phyloP scores from a whole-genome alignment of 1,284 basidiomycete species.

The Heterobasidion parviporum region DNA sequence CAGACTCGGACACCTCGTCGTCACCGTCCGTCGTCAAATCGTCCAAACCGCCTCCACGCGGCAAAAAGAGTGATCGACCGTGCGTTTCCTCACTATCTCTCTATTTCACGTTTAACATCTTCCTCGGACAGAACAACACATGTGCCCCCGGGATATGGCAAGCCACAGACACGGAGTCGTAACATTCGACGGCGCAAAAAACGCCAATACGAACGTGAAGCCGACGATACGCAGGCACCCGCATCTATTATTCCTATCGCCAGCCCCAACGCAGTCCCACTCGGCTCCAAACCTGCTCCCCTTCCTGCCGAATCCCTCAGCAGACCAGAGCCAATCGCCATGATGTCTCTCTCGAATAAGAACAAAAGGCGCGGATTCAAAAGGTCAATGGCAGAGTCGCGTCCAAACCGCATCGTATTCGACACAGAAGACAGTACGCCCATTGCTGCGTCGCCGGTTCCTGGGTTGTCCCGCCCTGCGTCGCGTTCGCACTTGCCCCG shows the following conservation, averaged over 20 bases:
- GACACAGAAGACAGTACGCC: slow-evolving; percentile 5
- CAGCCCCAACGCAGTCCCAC: slow-evolving; percentile 28
- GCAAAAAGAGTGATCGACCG: background rate
- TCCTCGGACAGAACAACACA: slow-evolving; percentile 4
- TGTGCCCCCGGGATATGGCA: slow-evolving; percentile 60
- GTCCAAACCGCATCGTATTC: slow-evolving; percentile 58
- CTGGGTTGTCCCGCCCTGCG: no score
- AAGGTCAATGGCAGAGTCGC: slow-evolving; percentile 34
- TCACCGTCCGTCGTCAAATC: background rate
- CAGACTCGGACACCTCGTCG: slow-evolving; percentile 15
- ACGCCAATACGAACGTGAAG: slow-evolving; percentile 25
- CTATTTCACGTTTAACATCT: background rate
- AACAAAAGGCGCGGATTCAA: slow-evolving; percentile 68
- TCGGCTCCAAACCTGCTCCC: slow-evolving; percentile 11
- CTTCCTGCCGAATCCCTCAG: background rate
- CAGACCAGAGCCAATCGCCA: slow-evolving; percentile 24
- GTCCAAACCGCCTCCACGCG: background rate
- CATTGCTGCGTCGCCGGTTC: background rate
- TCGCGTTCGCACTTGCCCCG: slow-evolving; percentile 19
- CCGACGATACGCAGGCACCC: slow-evolving; percentile 7
- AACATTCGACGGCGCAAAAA: slow-evolving; percentile 52
- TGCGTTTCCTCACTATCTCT: slow-evolving; percentile 4
- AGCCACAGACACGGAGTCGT: slow-evolving; percentile 53
- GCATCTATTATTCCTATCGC: slow-evolving; percentile 2
- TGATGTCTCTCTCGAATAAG: slow-evolving; percentile 61